Conservation (phyloP, 768 basidiomycete genomes). For the Kwoniella mangroviensis region DNA sequence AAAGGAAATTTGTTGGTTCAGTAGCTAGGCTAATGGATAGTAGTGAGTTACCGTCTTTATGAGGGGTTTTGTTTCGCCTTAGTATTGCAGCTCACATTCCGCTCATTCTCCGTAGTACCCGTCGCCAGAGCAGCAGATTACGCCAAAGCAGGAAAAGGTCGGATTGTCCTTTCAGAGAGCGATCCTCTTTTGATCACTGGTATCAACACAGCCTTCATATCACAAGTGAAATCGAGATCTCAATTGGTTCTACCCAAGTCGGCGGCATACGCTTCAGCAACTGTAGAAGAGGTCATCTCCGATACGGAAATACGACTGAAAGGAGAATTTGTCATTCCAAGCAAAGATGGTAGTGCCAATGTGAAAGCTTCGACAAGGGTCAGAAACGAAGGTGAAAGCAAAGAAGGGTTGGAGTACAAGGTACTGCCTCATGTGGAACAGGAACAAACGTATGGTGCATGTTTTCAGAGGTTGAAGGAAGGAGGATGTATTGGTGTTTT, state of each 20-base stretch:
- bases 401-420: conserved; percentile 77
- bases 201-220: conserved; percentile 74
- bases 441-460: conserved; percentile 88
- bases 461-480: conserved; percentile 81
- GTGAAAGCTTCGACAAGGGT: conserved; percentile 52
- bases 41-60: conserved; percentile 65
- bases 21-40: conserved; percentile 82
- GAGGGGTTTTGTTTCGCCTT: too few species aligned
- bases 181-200: conserved; percentile 85
- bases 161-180: conserved; percentile 69
- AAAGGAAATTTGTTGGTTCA: conserved; percentile 75
- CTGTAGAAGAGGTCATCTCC: conserved; percentile 84
- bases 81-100: not conserved
- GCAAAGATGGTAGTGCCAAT: conserved; percentile 55
- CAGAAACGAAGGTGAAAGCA: conserved; percentile 39
- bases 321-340: conserved; percentile 49
- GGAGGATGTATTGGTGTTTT: conserved; percentile 96
- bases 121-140: conserved; percentile 89
- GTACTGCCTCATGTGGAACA: conserved; percentile 88
- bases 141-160: conserved; percentile 75
- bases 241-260: conserved; percentile 73
- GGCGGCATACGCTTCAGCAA: conserved; percentile 74
- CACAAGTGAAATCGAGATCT: conserved; percentile 65
- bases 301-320: conserved; percentile 70
- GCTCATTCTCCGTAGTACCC: conserved; percentile 67